Evolutionary conservation across 805 yeast genomes (phyloP), one percentile per base, ranked within the genome.

Genomic region (Yarrowia sp.): DNA sequence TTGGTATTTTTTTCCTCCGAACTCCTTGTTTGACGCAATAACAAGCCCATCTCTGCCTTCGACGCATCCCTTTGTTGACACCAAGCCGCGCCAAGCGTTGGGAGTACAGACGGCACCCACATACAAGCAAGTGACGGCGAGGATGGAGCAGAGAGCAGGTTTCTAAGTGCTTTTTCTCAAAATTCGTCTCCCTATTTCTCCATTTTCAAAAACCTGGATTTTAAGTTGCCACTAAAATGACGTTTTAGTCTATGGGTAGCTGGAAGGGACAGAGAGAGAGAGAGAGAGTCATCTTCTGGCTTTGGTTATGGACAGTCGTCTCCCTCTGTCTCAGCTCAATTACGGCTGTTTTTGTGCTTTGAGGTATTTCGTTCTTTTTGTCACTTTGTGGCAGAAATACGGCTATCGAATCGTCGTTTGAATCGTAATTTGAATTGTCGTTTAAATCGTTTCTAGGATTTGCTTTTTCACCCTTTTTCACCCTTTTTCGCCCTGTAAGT

Each of bases 31-130:
- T 48, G 38, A 48, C 28, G 38, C 54, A 30, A 9, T 3, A 6
- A 8, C 38, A 16, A 36, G 36, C 28, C 32, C 54, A 48, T 38
- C 30, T 48, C 38, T 35, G 19, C 38, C 32, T 12, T 14, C n/a
- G 38, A 30, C 54, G 38, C 54, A 48, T 14, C 38, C 16, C 54
- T 30, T 30, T 48, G 54, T 48, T 19, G 26, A 9, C 28, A 38
- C 54, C 54, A 48, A 48, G 54, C 38, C 10, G 8, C 26, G 54
- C 54, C 54, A 48, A 48, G 54, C 36, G 35, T n/a, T 14, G 26
- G 1, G 26, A n/a, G 19, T 6, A 48, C 14, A 32, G 54, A 48
- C 54, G 54, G 54, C 54, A 19, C 54, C 6, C n/a, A 28, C 17
- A 26, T 12, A 12, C 24, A 46, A 28, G 36, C 35, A 46, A 46